A percentile compares a stretch with the other conserved stretches of the same genome.
These are phyloP conservation scores for Brasilioporus rufonigricans DNA, from an alignment of 768 basidiomycete species.

Conservation along the genomic window DNA sequence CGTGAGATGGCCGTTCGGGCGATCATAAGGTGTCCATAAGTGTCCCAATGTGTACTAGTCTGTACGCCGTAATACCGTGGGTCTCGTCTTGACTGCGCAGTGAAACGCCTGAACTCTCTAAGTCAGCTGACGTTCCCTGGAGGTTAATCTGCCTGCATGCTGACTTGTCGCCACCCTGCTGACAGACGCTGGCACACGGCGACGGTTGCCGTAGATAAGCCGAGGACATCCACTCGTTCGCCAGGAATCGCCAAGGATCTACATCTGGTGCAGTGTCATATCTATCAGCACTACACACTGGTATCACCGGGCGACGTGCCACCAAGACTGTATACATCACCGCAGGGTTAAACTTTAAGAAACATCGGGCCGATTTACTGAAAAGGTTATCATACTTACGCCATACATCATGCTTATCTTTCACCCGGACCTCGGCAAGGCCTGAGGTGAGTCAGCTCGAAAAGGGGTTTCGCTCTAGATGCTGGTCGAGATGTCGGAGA, in stretches of 20 bases:
- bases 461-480: no score
- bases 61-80: neutral
- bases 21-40: no score
- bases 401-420: neutral
- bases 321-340: neutral
- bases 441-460: neutral
- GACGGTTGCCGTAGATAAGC: neutral
- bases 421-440: neutral
- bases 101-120: no score
- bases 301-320: neutral
- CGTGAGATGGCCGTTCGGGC: no score
- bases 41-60: neutral
- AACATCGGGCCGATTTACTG: neutral
- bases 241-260: neutral
- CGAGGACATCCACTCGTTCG: neutral
- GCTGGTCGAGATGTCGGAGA: no score
- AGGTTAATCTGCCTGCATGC: neutral
- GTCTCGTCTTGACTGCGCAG: neutral
- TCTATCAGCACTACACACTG: neutral
- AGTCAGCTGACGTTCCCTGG: no score
- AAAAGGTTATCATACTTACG: neutral
- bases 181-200: neutral
- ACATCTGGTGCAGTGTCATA: neutral
- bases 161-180: neutral
- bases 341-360: neutral